Percentiles rank a stretch among this genome's conserved stretches.
phyloP scores from a whole-genome alignment of 2,329 filamentous ascomycete species.

The Curvularia hawaiiensis region DNA sequence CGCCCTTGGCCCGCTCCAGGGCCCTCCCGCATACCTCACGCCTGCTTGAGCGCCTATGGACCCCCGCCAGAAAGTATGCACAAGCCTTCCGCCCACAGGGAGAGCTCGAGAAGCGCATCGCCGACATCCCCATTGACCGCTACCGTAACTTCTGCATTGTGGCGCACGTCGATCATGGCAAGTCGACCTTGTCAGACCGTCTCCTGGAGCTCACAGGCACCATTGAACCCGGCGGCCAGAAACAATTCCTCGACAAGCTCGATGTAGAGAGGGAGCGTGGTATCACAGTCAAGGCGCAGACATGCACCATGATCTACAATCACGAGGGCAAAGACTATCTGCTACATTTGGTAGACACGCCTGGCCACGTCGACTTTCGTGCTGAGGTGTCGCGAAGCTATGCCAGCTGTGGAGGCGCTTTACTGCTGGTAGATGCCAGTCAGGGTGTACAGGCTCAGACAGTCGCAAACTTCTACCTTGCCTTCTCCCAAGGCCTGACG shows the following conservation, averaged over 20 bases:
- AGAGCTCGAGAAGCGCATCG: conserved; percentile 69
- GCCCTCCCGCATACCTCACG: conserved; percentile 14
- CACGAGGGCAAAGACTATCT: conserved; percentile 87
- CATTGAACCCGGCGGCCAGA: conserved; percentile 82
- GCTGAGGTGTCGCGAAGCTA: conserved; percentile 96
- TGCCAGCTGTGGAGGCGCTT: conserved; percentile 86
- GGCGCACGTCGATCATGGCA: conserved; percentile 98
- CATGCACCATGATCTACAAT: conserved; percentile 96
- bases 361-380: conserved; percentile 96
- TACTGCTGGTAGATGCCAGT: conserved; percentile 92
- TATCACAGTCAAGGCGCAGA: conserved; percentile 98
- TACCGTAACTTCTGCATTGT: conserved; percentile 98
- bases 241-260: conserved; percentile 95
- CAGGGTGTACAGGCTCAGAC: conserved; percentile 98
- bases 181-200: conserved; percentile 92
- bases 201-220: conserved; percentile 93
- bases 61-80: conserved; percentile 40
- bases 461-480: conserved; percentile 97
- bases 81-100: conserved; percentile 48
- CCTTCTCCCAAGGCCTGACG: conserved; percentile 86
- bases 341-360: conserved; percentile 93
- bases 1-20: conserved; percentile 31
- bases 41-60: conserved; percentile 38
- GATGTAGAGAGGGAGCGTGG: conserved; percentile 95
- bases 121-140: conserved; percentile 76